Percentiles rank a stretch among this genome's conserved stretches.
Conservation (phyloP, 257 asterid species). For the Solanum pimpinellifolium region DNA sequence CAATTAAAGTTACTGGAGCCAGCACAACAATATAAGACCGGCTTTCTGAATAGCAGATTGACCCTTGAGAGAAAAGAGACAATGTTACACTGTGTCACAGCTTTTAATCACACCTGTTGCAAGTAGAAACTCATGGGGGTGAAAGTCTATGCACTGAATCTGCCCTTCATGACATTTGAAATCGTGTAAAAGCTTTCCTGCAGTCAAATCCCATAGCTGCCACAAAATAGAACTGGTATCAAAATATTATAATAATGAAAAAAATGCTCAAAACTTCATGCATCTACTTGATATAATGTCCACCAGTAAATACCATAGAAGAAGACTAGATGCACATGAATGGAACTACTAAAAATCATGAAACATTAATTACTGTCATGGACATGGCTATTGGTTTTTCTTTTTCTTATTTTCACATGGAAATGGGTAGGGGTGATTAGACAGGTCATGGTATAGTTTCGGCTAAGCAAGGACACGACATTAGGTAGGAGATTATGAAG, state of each 20-base stretch:
- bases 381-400: neutral
- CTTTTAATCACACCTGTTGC: slow-evolving; percentile 71
- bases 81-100: slow-evolving; percentile 2
- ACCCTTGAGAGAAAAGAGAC: neutral
- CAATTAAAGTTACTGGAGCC: neutral
- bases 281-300: neutral
- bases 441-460: neutral
- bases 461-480: neutral
- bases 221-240: neutral
- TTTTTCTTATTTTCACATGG: neutral
- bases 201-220: slow-evolving; percentile 99
- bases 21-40: neutral
- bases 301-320: neutral
- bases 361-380: neutral
- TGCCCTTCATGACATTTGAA: slow-evolving; percentile 93
- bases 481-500: neutral
- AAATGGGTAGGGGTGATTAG: neutral
- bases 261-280: neutral
- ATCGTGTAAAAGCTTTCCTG: slow-evolving; percentile 92
- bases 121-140: slow-evolving; percentile 88
- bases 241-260: neutral
- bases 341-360: neutral
- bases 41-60: neutral
- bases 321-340: neutral
- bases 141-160: slow-evolving; percentile 89